phyloP scores from a whole-genome alignment of 1,139 yeast genomes.

The Geotrichum fermentans region DNA sequence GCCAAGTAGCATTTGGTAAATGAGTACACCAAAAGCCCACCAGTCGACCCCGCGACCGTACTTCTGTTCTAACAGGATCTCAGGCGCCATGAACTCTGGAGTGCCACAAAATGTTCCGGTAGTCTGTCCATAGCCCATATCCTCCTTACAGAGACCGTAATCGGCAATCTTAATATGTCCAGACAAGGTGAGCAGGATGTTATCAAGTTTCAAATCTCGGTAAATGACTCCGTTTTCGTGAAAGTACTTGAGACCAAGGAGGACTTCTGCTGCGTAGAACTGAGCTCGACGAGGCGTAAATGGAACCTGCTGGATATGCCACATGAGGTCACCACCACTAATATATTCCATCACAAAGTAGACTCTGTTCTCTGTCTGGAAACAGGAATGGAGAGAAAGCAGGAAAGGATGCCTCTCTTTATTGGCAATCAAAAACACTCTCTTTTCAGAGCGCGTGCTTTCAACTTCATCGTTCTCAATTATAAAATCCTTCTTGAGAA shows the following conservation, averaged over 20 bases:
- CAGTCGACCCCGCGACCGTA: slow-evolving; percentile 95
- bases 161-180: slow-evolving; percentile 98
- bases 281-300: slow-evolving; percentile 89
- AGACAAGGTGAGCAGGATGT: slow-evolving; percentile 75
- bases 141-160: slow-evolving; percentile 93
- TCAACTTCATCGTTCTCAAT: slow-evolving; percentile 95
- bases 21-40: slow-evolving; percentile 98
- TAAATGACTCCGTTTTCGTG: slow-evolving; percentile 95
- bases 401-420: slow-evolving; percentile 88
- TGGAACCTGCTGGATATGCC: slow-evolving; percentile 94
- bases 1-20: slow-evolving; percentile 93
- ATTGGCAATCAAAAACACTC: slow-evolving; percentile 87
- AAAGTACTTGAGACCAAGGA: slow-evolving; percentile 83
- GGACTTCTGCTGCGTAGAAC: slow-evolving; percentile 94
- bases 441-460: slow-evolving; percentile 87
- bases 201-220: slow-evolving; percentile 93
- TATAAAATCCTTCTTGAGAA: slow-evolving; percentile 88
- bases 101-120: slow-evolving; percentile 98
- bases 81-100: slow-evolving; percentile 99
- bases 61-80: slow-evolving; percentile 84
- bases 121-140: slow-evolving; percentile 86
- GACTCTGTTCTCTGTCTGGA: slow-evolving; percentile 95
- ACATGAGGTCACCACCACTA: slow-evolving; percentile 97
- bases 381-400: slow-evolving; percentile 86
- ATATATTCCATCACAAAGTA: slow-evolving; percentile 98